These are phyloP conservation scores for Aureobasidium sp. DNA, from an alignment of 2,329 filamentous ascomycete genomes.

Conservation along the genomic window DNA sequence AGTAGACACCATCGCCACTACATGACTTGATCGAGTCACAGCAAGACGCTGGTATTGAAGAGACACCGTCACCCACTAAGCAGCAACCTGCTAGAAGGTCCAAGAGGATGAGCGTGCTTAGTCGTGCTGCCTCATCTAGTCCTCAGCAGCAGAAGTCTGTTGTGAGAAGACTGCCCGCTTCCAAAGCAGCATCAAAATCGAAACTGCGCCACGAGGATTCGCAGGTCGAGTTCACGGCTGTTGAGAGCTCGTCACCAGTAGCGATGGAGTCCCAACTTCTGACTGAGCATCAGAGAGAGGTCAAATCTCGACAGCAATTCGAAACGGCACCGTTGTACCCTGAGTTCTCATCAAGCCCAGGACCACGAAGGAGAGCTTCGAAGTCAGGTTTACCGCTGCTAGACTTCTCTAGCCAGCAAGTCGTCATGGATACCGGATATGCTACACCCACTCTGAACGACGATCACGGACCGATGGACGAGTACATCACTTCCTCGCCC, in stretches of 20 bases:
- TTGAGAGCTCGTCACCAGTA: constrained; percentile 50
- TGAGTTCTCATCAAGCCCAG: constrained; percentile 52
- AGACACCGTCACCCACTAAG: constrained; percentile 14
- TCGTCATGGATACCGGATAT: constrained; percentile 22
- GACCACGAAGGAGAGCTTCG: constrained; percentile 19
- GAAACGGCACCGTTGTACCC: constrained; percentile 60
- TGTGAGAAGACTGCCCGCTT: not conserved
- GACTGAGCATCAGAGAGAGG: constrained; percentile 72
- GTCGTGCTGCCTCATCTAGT: constrained; percentile 15
- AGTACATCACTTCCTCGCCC: constrained; percentile 43
- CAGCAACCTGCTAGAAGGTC: constrained; percentile 5
- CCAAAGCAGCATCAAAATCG: constrained; percentile 21
- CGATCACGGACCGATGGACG: constrained; percentile 31
- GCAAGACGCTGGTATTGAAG: not conserved
- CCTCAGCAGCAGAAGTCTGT: not conserved
- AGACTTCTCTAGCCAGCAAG: constrained; percentile 20
- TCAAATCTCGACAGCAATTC: constrained; percentile 59
- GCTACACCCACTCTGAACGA: constrained; percentile 36
- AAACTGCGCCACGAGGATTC: constrained; percentile 71
- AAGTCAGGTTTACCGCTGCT: constrained; percentile 18
- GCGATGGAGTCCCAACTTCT: constrained; percentile 60
- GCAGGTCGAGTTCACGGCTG: constrained; percentile 66
- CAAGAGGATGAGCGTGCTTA: constrained; percentile 8
- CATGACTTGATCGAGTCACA: constrained; percentile 2
- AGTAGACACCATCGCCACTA: not conserved